phyloP scores from a whole-genome alignment of 2,329 filamentous ascomycete species.

The Microthyrium microscopicum region DNA sequence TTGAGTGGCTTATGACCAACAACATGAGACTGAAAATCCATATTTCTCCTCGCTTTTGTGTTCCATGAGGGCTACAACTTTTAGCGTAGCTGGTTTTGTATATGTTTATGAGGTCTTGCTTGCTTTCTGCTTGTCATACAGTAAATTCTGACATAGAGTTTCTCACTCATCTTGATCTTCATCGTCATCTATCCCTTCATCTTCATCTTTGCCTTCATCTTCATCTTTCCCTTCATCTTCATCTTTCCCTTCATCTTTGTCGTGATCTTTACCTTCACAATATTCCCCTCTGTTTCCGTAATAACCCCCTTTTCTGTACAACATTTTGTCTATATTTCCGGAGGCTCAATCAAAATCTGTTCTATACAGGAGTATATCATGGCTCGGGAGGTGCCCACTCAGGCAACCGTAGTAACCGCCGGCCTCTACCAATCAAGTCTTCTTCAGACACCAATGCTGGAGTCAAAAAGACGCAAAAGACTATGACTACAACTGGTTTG shows the following conservation, averaged over 20 bases:
- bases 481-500: no score
- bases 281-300: conserved; percentile 17
- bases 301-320: conserved; percentile 7
- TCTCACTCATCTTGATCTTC: conserved; percentile 14
- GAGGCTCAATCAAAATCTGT: conserved; percentile 11
- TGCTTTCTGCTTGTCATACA: conserved; percentile 17
- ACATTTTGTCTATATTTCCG: neutral
- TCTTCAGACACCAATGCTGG: no score
- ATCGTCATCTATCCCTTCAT: conserved; percentile 21
- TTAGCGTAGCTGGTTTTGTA: conserved; percentile 19
- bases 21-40: neutral
- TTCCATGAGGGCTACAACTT: conserved; percentile 48
- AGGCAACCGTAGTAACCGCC: no score
- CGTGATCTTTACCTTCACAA: conserved; percentile 11
- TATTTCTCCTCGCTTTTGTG: conserved; percentile 50
- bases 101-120: conserved; percentile 11
- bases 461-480: no score
- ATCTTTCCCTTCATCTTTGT: conserved; percentile 21
- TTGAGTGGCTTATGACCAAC: no score
- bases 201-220: conserved; percentile 8
- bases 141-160: conserved; percentile 25
- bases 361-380: conserved; percentile 21
- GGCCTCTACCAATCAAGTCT: no score
- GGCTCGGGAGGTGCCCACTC: no score
- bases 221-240: conserved; percentile 24